Base-by-base conservation (phyloP, 2,329 filamentous ascomycete species). In the Colletotrichum brevisporum region DNA sequence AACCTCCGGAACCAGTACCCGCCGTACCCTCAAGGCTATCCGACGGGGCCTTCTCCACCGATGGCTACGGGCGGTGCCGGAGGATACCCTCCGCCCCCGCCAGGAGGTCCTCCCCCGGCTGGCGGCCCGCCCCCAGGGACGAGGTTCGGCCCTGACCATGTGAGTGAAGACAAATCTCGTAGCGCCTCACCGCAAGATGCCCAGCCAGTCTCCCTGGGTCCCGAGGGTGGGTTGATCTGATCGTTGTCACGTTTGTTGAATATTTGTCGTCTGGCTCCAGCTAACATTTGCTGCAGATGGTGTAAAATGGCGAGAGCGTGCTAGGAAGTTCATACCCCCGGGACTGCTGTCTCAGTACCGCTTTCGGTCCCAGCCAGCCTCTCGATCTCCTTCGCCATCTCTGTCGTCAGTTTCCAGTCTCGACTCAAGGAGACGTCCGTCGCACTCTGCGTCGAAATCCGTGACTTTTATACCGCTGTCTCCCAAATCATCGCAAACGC, bases 401-500 rank as follows among this genome's bases (percentile, higher is more conserved):
- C 16, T 57, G 12, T 67, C 72, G 5, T 68, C 71, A 5, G 68
- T 72, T 12, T 63, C 59, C 15, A 47, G 63, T 12, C n/a, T 43
- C 15, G 26, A 43, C 5, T 68, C 69, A 5, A 68, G 63, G 2
- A 50, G 55, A 9, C 48, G 51, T n/a, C 43, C 55, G 43, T 6
- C 67, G 13, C 73, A 72, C 13, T 27, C 73, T 64, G 69, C 71
- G 12, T 68, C 78, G 24, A 85, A 85, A 69, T 82, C 82, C 1
- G 84, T 87, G 1, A 72, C 77, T 2, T 88, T 86, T 63, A 80
- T 82, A 2, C 85, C 85, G 0, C 74, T 88, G 48, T 87, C 85
- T 3, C 85, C 85, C 0, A 81, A 83, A 60, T 86, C 84, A 16
- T 82, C 82, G 0, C 80, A 76, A 63, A 85, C 84, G 0, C 82